Percentiles rank a stretch among this genome's conserved stretches.
Conservation (phyloP, 2,329 filamentous ascomycete genomes). For the Neonectria faginata region DNA sequence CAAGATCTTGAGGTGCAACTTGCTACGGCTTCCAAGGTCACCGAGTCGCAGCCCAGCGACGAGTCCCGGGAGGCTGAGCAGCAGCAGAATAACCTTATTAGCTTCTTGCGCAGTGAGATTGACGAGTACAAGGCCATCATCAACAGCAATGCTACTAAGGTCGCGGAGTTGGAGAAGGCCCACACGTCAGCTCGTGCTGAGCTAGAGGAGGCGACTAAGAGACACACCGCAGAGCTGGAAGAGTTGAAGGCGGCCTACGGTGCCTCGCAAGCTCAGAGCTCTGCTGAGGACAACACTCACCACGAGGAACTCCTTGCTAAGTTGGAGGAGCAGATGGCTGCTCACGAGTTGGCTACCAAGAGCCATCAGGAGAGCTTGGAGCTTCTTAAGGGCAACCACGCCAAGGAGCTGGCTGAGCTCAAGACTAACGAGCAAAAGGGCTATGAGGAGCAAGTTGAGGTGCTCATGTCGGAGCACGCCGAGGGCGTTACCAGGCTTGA, state of each 20-base stretch:
- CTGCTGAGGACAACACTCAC: slow-evolving; percentile 57
- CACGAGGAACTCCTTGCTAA: slow-evolving; percentile 62
- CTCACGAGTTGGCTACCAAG: slow-evolving; percentile 70
- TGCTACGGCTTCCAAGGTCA: slow-evolving; percentile 62
- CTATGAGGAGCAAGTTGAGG: slow-evolving; percentile 67
- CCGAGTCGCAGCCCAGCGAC: slow-evolving; percentile 56
- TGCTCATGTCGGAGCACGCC: slow-evolving; percentile 71
- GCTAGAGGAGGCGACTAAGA: slow-evolving; percentile 25
- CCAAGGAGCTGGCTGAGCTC: slow-evolving; percentile 62
- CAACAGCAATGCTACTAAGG: slow-evolving; percentile 73
- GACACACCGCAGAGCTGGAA: slow-evolving; percentile 68
- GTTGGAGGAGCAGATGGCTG: slow-evolving; percentile 69
- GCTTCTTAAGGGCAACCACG: slow-evolving; percentile 62
- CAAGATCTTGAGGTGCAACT: slow-evolving; percentile 75
- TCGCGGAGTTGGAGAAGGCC: slow-evolving; percentile 79
- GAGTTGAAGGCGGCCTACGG: slow-evolving; percentile 72
- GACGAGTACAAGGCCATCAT: slow-evolving; percentile 84
- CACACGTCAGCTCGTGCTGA: slow-evolving; percentile 72
- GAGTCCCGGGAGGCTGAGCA: slow-evolving; percentile 58
- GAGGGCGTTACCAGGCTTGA: slow-evolving; percentile 68
- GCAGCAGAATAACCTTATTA: slow-evolving; percentile 70
- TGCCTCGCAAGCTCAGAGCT: slow-evolving; percentile 64
- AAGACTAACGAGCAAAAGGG: slow-evolving; percentile 63
- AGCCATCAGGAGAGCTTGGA: slow-evolving; percentile 64
- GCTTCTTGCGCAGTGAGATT: slow-evolving; percentile 77